These are phyloP conservation scores for Polytrichum commune DNA, from an alignment of 225 moss, liverwort and hornwort species.

Conservation along the genomic window DNA sequence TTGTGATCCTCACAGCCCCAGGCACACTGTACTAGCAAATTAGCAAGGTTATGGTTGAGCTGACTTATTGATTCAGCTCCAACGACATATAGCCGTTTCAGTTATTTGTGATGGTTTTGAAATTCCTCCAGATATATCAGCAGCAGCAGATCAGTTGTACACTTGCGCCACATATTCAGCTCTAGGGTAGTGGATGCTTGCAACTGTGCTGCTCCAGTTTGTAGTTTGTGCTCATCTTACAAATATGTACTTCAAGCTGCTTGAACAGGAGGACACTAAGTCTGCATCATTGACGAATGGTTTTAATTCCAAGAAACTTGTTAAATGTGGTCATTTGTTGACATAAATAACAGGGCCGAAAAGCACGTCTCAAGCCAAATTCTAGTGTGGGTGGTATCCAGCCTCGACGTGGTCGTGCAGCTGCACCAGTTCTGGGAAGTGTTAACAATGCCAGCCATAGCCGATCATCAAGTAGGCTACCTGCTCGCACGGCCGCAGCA, in stretches of 20 bases:
- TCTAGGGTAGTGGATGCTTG: too few relatives aligned
- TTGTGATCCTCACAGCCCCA: background rate
- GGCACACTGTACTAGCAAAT: background rate
- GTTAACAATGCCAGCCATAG: constrained; percentile 16
- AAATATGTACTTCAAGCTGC: too few relatives aligned
- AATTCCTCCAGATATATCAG: too few relatives aligned
- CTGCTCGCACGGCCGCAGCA: constrained; percentile 4
- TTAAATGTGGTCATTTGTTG: too few relatives aligned
- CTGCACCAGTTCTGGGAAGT: constrained; percentile 17
- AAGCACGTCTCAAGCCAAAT: constrained; percentile 44
- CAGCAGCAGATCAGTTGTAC: too few relatives aligned
- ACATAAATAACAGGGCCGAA: constrained; percentile 31
- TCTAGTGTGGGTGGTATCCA: constrained; percentile 26
- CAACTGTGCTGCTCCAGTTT: too few relatives aligned
- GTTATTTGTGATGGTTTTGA: background rate
- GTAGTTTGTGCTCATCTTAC: too few relatives aligned
- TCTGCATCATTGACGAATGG: too few relatives aligned
- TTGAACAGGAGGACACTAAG: too few relatives aligned
- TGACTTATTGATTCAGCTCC: background rate
- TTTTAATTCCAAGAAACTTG: too few relatives aligned
- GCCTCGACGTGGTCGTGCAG: constrained; percentile 33
- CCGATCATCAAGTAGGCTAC: constrained; percentile 21
- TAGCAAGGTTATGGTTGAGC: background rate
- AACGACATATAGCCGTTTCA: background rate
- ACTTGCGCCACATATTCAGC: too few relatives aligned